These are phyloP conservation scores for Omphalea diandra DNA, from an alignment of 441 rosid species.

Conservation along the genomic window DNA sequence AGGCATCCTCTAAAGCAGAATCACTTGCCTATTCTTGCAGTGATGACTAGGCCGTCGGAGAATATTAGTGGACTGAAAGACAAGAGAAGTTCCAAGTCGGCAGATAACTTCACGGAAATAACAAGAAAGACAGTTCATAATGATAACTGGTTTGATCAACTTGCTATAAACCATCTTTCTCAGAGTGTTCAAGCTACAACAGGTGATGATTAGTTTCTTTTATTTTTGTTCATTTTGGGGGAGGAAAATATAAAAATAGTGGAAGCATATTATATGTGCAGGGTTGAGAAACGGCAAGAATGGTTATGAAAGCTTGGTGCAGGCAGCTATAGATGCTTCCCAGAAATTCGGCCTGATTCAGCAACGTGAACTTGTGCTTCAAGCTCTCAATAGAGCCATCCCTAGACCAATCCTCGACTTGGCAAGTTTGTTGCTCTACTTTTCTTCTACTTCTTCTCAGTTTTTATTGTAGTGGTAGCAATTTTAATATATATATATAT, in stretches of 20 bases:
- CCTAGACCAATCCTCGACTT: constrained; percentile 53
- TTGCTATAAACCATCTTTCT: constrained; percentile 67
- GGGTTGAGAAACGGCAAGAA: constrained; percentile 48
- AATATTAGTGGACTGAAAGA: constrained; percentile 22
- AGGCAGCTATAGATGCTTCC: constrained; percentile 53
- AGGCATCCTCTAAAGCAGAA: constrained; percentile 3
- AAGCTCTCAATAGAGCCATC: constrained; percentile 59
- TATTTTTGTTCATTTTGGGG: neutral
- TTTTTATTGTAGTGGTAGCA: too few relatives aligned
- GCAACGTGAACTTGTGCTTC: constrained; percentile 64
- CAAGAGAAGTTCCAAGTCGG: constrained; percentile 16
- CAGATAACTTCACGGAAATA: constrained; percentile 13
- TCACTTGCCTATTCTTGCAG: constrained; percentile 35
- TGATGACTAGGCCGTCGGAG: constrained; percentile 33
- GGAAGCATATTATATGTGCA: constrained; percentile 24
- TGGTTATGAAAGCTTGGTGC: constrained; percentile 77
- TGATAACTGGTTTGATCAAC: constrained; percentile 58
- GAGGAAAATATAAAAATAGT: neutral
- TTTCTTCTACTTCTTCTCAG: too few relatives aligned
- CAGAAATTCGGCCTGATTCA: constrained; percentile 41
- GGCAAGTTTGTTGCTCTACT: constrained; percentile 46
- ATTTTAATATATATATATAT: too few relatives aligned
- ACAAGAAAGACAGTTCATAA: constrained; percentile 32
- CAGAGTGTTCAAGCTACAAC: constrained; percentile 53
- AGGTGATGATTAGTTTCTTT: constrained; percentile 40